Evolutionary conservation across 352 stramenopile genomes (phyloP).

Genomic region (Phytophthora uliginosa): DNA sequence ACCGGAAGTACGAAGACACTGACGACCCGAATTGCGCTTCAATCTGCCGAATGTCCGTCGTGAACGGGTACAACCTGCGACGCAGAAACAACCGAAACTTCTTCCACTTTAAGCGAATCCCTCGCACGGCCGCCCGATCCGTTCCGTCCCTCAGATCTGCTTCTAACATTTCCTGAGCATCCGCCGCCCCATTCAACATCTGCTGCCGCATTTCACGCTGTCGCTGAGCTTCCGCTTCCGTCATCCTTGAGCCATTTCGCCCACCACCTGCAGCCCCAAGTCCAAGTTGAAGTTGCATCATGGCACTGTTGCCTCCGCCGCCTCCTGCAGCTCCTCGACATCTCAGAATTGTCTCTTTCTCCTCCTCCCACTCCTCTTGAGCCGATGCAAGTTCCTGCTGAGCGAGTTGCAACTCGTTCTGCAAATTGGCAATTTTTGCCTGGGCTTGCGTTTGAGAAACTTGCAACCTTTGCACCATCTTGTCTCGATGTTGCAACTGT

Average conservation of each 20-base stretch:
- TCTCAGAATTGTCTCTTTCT: constrained; percentile 57
- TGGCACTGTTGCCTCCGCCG: constrained; percentile 22
- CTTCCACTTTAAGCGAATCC: constrained; percentile 45
- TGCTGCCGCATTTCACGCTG: constrained; percentile 65
- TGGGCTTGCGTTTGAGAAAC: constrained; percentile 31
- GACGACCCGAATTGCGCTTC: constrained; percentile 85
- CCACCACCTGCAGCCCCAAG: constrained; percentile 13
- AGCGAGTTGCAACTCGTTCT: constrained; percentile 42
- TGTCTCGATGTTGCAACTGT: constrained; percentile 51
- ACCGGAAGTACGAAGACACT: constrained; percentile 85
- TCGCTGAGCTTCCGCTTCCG: constrained; percentile 46
- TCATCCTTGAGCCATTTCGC: constrained; percentile 21
- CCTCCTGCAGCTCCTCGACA: constrained; percentile 37
- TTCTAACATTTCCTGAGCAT: constrained; percentile 71
- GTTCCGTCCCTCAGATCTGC: constrained; percentile 33
- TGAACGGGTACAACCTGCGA: constrained; percentile 59
- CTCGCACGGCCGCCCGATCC: constrained; percentile 9
- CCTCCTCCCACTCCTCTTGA: constrained; percentile 77
- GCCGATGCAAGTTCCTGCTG: constrained; percentile 57
- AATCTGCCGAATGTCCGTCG: constrained; percentile 75
- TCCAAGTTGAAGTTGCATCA: constrained; percentile 37
- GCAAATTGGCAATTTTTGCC: constrained; percentile 41
- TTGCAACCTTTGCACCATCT: constrained; percentile 48
- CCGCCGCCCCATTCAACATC: constrained; percentile 63
- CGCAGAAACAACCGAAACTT: constrained; percentile 43